Conservation (phyloP, 768 basidiomycete species). For the Xanthoconium purpureum region DNA sequence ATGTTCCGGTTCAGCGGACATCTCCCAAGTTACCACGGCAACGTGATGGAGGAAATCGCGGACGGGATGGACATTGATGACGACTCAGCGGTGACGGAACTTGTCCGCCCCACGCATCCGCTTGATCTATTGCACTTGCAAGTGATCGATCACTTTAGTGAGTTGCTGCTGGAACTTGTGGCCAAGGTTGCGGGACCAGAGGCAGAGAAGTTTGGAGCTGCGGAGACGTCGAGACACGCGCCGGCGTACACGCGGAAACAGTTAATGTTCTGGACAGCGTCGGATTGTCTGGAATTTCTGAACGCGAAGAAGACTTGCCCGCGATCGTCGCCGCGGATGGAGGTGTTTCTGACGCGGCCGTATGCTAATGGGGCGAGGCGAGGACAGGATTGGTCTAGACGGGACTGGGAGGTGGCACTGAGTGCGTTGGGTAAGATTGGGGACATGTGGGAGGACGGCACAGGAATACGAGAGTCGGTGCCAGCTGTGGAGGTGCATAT, state of each 20-base stretch:
- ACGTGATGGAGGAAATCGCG: slow-evolving; percentile 14
- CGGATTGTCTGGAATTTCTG: slow-evolving; percentile 60
- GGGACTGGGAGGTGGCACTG: slow-evolving; percentile 62
- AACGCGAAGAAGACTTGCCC: slow-evolving; percentile 35
- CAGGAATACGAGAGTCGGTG: slow-evolving; percentile 53
- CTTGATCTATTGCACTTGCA: slow-evolving; percentile 66
- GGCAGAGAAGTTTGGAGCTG: slow-evolving; percentile 36
- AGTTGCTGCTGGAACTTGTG: slow-evolving; percentile 57
- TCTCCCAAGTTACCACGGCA: slow-evolving; percentile 37
- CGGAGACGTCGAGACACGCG: slow-evolving; percentile 52
- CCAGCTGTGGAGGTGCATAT: slow-evolving; percentile 47
- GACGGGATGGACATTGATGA: slow-evolving; percentile 66
- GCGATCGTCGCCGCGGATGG: slow-evolving; percentile 43
- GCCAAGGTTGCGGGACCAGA: slow-evolving; percentile 50
- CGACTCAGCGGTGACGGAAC: slow-evolving; percentile 34
- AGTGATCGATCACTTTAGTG: slow-evolving; percentile 66
- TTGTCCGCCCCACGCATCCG: slow-evolving; percentile 49
- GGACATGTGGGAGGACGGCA: slow-evolving; percentile 48
- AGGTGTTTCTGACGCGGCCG: slow-evolving; percentile 50
- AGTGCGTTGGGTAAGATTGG: slow-evolving; percentile 47
- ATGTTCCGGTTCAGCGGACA: slow-evolving; percentile 40
- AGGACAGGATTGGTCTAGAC: slow-evolving; percentile 73
- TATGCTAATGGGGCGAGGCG: slow-evolving; percentile 53
- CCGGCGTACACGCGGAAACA: slow-evolving; percentile 45
- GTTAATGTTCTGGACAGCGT: slow-evolving; percentile 49